Base-by-base conservation (phyloP, 2,329 filamentous ascomycete genomes). In the Elsinoe perseae region DNA sequence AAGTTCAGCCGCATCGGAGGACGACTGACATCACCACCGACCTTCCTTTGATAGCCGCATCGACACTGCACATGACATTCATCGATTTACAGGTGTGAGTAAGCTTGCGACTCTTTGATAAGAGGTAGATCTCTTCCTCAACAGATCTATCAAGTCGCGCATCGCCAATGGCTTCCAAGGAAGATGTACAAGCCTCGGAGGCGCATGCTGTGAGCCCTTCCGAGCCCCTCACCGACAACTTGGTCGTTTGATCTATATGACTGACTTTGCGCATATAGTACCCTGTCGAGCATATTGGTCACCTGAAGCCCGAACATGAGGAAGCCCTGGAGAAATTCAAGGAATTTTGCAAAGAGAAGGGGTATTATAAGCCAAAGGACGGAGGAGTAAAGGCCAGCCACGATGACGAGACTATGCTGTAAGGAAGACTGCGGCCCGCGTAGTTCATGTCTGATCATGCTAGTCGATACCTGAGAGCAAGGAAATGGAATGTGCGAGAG, bases 391-490 rank as follows among this genome's bases (percentile, higher is more conserved):
- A 70, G n/a, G 66, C 73, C 14, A 86, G 82, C 61, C 85, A 89
- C 70, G 85, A 89, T 65, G 87, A 91, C 68, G 79, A 84, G 64
- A 85, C 83, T 2, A 72, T 91, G 58, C 75, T 91, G 82, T 87
- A 75, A 61, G 32, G 82, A 72, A 50, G 30, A 18, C 18, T 9
- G 21, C 18, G 18, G 6, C 2, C 12, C 38, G 10, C 27, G 14
- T 7, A 21, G 36, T 14, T 46, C 44, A 52, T 50, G n/a, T 57
- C 62, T 58, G 57, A 61, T 54, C 9, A 16, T 6, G 38, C 54
- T 64, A 93, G 89, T 60, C 89, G 91, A 59, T 96, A 86, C 70
- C 77, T 96, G 52, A 86, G 91, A 64, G 91, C 91, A 30, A 83
- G 91, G 57, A 86, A 84, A 70, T 96, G 92, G 77, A 75, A 85